A percentile compares a stretch with the other conserved stretches of the same genome.
These are phyloP conservation scores for Elongisporangium anandrum DNA, from an alignment of 352 stramenopile genomes.

Conservation along the genomic window DNA sequence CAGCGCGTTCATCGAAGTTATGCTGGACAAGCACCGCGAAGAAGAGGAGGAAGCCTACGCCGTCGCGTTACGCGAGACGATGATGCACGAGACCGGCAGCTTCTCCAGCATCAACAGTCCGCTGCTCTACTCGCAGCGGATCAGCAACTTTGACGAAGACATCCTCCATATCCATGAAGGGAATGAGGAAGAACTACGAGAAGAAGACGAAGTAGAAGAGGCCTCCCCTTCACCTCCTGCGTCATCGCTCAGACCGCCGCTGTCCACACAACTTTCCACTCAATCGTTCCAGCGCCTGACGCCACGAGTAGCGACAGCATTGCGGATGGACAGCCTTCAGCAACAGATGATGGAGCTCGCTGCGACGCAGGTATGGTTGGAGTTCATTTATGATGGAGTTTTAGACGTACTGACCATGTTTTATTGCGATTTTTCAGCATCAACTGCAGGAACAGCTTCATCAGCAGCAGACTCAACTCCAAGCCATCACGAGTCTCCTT, in stretches of 20 bases:
- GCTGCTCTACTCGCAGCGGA: constrained; percentile 16
- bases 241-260: background rate
- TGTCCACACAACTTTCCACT: constrained; percentile 9
- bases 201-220: background rate
- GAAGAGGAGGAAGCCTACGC: constrained; percentile 37
- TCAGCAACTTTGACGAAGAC: constrained; percentile 12
- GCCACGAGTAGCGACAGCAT: constrained; percentile 14
- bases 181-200: background rate
- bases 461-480: constrained; percentile 33
- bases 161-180: constrained; percentile 3
- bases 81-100: constrained; percentile 2
- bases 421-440: constrained; percentile 16
- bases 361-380: constrained; percentile 23
- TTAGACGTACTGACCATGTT: background rate
- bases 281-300: constrained; percentile 12
- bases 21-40: constrained; percentile 57
- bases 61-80: constrained; percentile 13
- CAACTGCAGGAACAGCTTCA: constrained; percentile 28
- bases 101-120: constrained; percentile 12
- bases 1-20: constrained; percentile 65
- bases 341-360: constrained; percentile 27
- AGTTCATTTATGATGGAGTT: background rate
- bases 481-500: constrained; percentile 26
- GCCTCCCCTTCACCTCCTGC: background rate
- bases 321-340: constrained; percentile 23